phyloP scores from a whole-genome alignment of 768 basidiomycete genomes.

The Suillus decipiens region DNA sequence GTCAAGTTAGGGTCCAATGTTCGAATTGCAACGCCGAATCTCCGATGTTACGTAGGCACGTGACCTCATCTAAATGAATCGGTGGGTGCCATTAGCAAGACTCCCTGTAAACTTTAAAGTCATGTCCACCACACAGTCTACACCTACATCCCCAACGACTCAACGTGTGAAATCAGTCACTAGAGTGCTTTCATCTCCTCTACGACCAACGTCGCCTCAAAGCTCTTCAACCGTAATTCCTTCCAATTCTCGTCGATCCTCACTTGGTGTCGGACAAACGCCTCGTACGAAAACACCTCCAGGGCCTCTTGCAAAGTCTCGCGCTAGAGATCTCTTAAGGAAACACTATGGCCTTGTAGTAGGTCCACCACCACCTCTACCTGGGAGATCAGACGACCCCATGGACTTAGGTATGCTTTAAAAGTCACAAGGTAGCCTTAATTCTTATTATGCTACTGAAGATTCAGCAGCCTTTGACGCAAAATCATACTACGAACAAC shows the following conservation, averaged over 20 bases:
- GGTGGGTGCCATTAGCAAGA: background rate
- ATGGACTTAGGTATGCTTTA: slow-evolving; percentile 71
- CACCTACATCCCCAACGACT: slow-evolving; percentile 17
- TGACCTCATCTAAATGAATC: slow-evolving; percentile 20
- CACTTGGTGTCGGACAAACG: slow-evolving; percentile 21
- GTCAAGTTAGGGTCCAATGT: too few species aligned
- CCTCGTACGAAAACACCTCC: slow-evolving; percentile 30
- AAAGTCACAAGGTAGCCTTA: background rate
- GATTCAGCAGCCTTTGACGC: slow-evolving; percentile 85
- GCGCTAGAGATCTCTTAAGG: slow-evolving; percentile 75
- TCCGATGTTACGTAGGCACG: slow-evolving; percentile 18
- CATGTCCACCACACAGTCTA: slow-evolving; percentile 5
- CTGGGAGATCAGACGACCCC: slow-evolving; percentile 64
- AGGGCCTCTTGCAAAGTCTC: slow-evolving; percentile 43
- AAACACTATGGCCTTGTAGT: slow-evolving; percentile 87
- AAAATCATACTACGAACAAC: slow-evolving; percentile 80
- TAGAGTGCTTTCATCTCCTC: slow-evolving; percentile 45
- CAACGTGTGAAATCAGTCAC: slow-evolving; percentile 30
- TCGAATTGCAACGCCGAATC: background rate
- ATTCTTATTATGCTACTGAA: slow-evolving; percentile 28
- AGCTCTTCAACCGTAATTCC: slow-evolving; percentile 17
- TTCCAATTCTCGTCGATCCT: slow-evolving; percentile 17
- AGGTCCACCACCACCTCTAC: slow-evolving; percentile 64
- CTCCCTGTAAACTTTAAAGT: slow-evolving; percentile 2
- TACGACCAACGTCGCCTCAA: slow-evolving; percentile 43